Conservation (phyloP, 2,329 filamentous ascomycete genomes). For the Phoma sp. region DNA sequence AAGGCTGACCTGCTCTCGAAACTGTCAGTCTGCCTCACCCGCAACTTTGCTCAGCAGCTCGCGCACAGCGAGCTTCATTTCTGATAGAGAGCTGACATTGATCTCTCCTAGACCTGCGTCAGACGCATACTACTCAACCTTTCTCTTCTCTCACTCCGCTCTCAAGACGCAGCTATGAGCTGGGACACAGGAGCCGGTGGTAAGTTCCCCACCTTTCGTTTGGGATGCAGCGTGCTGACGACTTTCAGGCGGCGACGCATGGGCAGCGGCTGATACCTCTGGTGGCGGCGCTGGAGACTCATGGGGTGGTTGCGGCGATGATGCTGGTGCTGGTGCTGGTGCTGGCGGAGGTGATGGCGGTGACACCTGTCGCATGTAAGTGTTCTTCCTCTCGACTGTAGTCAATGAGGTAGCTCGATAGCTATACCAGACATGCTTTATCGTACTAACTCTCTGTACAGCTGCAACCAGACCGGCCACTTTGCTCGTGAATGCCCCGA, state of each 20-base stretch:
- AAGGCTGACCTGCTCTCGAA: neutral
- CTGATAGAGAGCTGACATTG: neutral
- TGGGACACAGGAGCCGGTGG: conserved; percentile 27
- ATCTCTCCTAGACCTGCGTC: neutral
- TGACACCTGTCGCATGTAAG: conserved; percentile 53
- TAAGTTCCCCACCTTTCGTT: conserved; percentile 16
- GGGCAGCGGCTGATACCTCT: conserved; percentile 16
- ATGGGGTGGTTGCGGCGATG: conserved; percentile 28
- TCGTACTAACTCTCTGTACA: conserved; percentile 41
- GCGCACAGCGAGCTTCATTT: neutral
- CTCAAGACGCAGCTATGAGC: conserved; percentile 25
- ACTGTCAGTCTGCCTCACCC: neutral
- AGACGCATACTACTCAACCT: neutral
- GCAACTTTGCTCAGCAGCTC: neutral
- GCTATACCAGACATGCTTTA: neutral
- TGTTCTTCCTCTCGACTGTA: conserved; percentile 1
- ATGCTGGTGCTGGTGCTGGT: conserved; percentile 20
- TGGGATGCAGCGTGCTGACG: conserved; percentile 17
- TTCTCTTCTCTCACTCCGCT: neutral
- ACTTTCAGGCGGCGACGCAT: conserved; percentile 22
- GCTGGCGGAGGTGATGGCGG: conserved; percentile 43
- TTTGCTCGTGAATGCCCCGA: conserved; percentile 59
- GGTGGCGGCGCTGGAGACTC: conserved; percentile 22
- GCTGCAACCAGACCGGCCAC: conserved; percentile 54
- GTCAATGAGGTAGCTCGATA: neutral